Percentiles rank a stretch among this genome's conserved stretches.
phyloP scores from a whole-genome alignment of 169 alveolate genomes.

The Pseudocohnilembus persalinus region DNA sequence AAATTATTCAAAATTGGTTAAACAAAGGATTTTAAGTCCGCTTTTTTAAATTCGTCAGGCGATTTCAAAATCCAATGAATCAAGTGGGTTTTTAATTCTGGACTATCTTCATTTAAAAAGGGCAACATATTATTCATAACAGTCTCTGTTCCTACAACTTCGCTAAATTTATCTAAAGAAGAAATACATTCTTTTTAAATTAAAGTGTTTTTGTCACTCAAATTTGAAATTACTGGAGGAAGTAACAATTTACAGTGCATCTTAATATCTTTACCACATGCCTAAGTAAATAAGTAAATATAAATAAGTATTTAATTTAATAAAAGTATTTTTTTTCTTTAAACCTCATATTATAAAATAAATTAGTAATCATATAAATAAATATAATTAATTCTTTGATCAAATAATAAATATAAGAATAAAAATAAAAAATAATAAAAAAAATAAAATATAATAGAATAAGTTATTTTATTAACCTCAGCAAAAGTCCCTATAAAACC shows the following conservation, averaged over 20 bases:
- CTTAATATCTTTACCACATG: constrained; percentile 46
- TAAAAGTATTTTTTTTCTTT: too few species aligned
- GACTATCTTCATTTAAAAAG: constrained; percentile 24
- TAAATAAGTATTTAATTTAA: neutral
- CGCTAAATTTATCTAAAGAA: constrained; percentile 39
- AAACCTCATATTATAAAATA: too few species aligned
- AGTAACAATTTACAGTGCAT: constrained; percentile 19
- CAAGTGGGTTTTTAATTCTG: constrained; percentile 22
- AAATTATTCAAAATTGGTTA: constrained; percentile 28
- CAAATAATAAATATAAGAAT: too few species aligned
- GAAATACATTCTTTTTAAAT: constrained; percentile 31
- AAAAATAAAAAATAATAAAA: too few species aligned
- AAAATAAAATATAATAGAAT: too few species aligned
- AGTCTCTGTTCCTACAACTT: constrained; percentile 24
- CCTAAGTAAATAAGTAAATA: constrained; percentile 33
- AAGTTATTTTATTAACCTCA: neutral
- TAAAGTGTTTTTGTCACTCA: constrained; percentile 34
- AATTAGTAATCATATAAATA: too few species aligned
- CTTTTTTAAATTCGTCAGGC: constrained; percentile 23
- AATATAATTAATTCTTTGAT: too few species aligned
- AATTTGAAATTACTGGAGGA: constrained; percentile 19
- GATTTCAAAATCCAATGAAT: constrained; percentile 24
- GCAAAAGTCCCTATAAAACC: neutral
- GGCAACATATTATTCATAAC: constrained; percentile 13
- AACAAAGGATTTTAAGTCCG: constrained; percentile 33